Conservation (phyloP, 306 rosid species). For the Sicyos baderoa region DNA sequence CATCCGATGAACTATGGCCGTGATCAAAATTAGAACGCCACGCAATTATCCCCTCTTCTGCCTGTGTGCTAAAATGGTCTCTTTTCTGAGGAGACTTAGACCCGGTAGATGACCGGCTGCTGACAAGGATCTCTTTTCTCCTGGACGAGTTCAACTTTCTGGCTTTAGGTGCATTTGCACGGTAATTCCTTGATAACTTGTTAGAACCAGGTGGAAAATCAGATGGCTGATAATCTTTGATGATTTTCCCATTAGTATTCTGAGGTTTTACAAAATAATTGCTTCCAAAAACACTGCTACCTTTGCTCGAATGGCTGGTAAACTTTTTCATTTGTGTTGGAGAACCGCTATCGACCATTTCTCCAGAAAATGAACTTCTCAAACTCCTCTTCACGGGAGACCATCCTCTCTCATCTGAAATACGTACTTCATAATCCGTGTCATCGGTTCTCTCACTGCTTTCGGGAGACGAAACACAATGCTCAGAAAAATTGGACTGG, state of each 20-base stretch:
- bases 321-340: slow-evolving; percentile 22
- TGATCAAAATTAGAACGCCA: slow-evolving; percentile 23
- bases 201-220: slow-evolving; percentile 17
- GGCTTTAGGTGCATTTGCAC: slow-evolving; percentile 19
- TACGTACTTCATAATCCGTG: slow-evolving; percentile 20
- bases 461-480: slow-evolving; percentile 31
- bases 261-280: slow-evolving; percentile 19
- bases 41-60: slow-evolving; percentile 22
- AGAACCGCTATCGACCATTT: slow-evolving; percentile 21
- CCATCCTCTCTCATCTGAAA: slow-evolving; percentile 26
- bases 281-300: slow-evolving; percentile 17
- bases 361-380: slow-evolving; percentile 27
- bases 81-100: slow-evolving; percentile 15
- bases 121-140: slow-evolving; percentile 18
- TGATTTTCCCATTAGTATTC: slow-evolving; percentile 14
- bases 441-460: slow-evolving; percentile 25
- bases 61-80: slow-evolving; percentile 16
- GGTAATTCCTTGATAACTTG: slow-evolving; percentile 23
- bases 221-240: slow-evolving; percentile 15
- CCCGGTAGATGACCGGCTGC: slow-evolving; percentile 21
- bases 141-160: slow-evolving; percentile 22
- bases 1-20: slow-evolving; percentile 29
- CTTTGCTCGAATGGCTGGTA: slow-evolving; percentile 22
- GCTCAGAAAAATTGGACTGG: slow-evolving; percentile 15
- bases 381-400: slow-evolving; percentile 26